These are phyloP conservation scores for Russula emetica DNA, from an alignment of 768 basidiomycete species.

Conservation along the genomic window DNA sequence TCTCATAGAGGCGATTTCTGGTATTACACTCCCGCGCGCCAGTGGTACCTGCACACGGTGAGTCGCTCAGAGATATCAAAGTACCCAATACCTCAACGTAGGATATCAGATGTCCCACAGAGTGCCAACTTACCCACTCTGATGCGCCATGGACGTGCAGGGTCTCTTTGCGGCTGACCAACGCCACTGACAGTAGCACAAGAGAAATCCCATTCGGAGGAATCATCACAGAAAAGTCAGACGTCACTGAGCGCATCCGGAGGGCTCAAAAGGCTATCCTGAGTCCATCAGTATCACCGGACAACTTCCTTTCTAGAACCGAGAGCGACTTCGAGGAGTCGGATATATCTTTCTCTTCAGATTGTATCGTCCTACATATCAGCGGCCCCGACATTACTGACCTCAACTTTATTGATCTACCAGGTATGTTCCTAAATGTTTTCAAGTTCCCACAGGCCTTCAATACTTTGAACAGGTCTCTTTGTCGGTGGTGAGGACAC, in stretches of 20 bases:
- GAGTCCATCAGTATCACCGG: conserved; percentile 42
- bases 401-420: conserved; percentile 41
- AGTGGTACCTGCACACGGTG: conserved; percentile 73
- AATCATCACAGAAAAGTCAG: conserved; percentile 45
- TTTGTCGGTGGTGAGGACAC: conserved; percentile 43
- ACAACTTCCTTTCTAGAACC: conserved; percentile 39
- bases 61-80: not conserved
- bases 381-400: conserved; percentile 39
- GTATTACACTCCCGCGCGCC: conserved; percentile 64
- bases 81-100: not conserved
- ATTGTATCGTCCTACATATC: conserved; percentile 38
- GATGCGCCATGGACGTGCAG: conserved; percentile 34
- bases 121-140: conserved; percentile 35
- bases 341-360: conserved; percentile 37
- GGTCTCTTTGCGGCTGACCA: conserved; percentile 34
- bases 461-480: conserved; percentile 40
- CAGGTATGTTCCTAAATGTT: conserved; percentile 31
- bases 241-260: conserved; percentile 63
- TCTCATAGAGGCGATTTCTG: conserved; percentile 71
- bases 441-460: not conserved
- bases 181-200: conserved; percentile 27
- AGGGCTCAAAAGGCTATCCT: conserved; percentile 63
- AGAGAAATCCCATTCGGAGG: conserved; percentile 30
- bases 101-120: conserved; percentile 36
- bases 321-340: conserved; percentile 24